A percentile compares a stretch with the other conserved stretches of the same genome.
Conservation (phyloP, 129 eudicot genomes). For the Kitagawia praeruptora region DNA sequence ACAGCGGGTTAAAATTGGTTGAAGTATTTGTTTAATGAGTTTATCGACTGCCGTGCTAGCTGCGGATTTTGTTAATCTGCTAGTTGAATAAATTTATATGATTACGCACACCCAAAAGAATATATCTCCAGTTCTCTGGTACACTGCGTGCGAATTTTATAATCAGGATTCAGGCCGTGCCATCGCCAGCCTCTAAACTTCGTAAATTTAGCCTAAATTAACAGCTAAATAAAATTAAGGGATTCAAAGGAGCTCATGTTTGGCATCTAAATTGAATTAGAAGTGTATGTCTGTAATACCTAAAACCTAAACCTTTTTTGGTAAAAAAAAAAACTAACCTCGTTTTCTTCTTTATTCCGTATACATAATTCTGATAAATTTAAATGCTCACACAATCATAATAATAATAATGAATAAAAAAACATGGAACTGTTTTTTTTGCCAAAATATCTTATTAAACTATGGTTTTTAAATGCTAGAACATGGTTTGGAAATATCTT, state of each 20-base stretch:
- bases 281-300: background rate
- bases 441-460: background rate
- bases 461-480: too few relatives aligned
- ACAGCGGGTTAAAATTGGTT: background rate
- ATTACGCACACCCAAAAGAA: background rate
- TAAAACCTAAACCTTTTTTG: background rate
- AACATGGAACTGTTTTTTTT: background rate
- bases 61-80: constrained; percentile 8
- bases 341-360: background rate
- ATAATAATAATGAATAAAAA: too few relatives aligned
- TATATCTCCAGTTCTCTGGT: background rate
- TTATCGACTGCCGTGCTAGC: constrained; percentile 20
- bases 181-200: background rate
- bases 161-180: too few relatives aligned
- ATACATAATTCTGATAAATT: background rate
- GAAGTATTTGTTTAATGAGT: constrained; percentile 5
- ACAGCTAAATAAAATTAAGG: background rate
- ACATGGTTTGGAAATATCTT: too few relatives aligned
- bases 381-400: too few relatives aligned
- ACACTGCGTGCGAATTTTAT: background rate
- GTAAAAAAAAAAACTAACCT: background rate
- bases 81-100: background rate
- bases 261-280: background rate
- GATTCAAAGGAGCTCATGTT: too few relatives aligned
- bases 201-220: background rate